phyloP scores from a whole-genome alignment of 371 early-diverging fungal species.

The Mucor racemosus region DNA sequence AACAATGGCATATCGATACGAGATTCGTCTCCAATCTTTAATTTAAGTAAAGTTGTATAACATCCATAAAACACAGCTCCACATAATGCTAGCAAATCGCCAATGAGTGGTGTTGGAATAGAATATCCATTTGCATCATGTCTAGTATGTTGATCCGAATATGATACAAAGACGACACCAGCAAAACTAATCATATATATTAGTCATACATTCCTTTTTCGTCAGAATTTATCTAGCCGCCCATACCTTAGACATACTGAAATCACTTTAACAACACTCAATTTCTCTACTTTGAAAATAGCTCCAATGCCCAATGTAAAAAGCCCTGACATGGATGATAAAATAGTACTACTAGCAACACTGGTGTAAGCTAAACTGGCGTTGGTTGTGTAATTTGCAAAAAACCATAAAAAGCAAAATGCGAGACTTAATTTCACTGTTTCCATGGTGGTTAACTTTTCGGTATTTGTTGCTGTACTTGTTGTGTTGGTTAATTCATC shows the following conservation, averaged over 20 bases:
- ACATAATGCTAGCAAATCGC: conserved; percentile 72
- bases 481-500: background rate
- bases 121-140: conserved; percentile 11
- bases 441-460: conserved; percentile 31
- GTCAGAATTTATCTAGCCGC: background rate
- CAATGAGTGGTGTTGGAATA: conserved; percentile 51
- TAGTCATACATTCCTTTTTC: background rate
- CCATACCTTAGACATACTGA: conserved; percentile 63
- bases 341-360: conserved; percentile 74
- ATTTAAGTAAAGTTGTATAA: conserved; percentile 77
- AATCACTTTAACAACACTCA: conserved; percentile 57
- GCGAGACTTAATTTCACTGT: conserved; percentile 63
- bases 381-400: conserved; percentile 72
- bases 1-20: conserved; percentile 79
- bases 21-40: conserved; percentile 71
- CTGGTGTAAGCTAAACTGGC: conserved; percentile 74
- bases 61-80: conserved; percentile 83
- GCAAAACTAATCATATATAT: conserved; percentile 42
- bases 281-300: conserved; percentile 63
- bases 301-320: conserved; percentile 80
- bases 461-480: background rate
- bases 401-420: conserved; percentile 78
- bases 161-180: conserved; percentile 65
- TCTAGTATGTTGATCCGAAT: conserved; percentile 37
- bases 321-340: conserved; percentile 73